Conservation (phyloP, 768 basidiomycete species). For the Auriscalpium vulgare region DNA sequence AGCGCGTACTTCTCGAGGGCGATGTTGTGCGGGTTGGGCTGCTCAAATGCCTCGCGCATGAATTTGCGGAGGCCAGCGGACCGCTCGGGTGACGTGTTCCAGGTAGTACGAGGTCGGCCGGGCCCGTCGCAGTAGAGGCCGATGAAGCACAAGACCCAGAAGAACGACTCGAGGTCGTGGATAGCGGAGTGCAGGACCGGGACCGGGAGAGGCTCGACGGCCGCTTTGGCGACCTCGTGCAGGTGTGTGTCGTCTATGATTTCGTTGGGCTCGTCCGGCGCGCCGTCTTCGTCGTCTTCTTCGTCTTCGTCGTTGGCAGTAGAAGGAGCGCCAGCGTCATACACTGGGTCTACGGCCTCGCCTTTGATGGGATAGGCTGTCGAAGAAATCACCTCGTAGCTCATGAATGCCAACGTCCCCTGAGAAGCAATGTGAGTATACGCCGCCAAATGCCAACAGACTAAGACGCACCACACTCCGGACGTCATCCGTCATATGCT, state of each 20-base stretch:
- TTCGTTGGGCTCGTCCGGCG: too few species aligned
- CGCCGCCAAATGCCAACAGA: neutral
- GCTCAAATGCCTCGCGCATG: neutral
- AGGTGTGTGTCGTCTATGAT: neutral
- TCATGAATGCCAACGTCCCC: neutral
- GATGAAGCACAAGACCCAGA: neutral
- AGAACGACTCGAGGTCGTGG: conserved; percentile 2
- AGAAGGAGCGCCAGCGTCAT: neutral
- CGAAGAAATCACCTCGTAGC: neutral
- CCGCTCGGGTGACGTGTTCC: neutral
- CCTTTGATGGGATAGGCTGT: neutral
- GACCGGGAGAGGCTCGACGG: too few species aligned
- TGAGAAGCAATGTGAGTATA: neutral
- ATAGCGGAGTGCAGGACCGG: neutral
- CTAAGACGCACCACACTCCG: neutral
- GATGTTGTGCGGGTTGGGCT: neutral
- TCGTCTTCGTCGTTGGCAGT: neutral
- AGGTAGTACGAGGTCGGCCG: neutral
- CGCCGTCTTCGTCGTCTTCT: neutral
- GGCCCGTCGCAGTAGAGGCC: neutral
- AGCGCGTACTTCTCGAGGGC: too few species aligned
- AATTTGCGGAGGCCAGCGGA: neutral
- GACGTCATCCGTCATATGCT: neutral
- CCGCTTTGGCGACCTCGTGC: neutral
- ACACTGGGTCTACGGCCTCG: neutral